Percentiles rank a stretch among this genome's conserved stretches.
phyloP scores from a whole-genome alignment of 2,329 filamentous ascomycete genomes.

The Trichocomaceae sp. region DNA sequence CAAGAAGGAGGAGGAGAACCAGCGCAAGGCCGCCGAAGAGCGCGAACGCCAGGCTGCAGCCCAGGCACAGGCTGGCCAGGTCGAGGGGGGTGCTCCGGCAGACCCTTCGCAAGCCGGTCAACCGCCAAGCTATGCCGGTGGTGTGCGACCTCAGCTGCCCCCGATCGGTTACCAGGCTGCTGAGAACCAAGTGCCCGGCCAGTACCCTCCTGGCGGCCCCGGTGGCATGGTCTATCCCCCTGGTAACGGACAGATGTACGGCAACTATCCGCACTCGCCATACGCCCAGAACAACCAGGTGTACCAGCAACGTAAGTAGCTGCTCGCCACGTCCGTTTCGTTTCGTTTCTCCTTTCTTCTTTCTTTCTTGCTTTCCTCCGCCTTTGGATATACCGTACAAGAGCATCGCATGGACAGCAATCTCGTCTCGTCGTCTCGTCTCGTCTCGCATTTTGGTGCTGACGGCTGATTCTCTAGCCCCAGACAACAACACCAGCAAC shows the following conservation, averaged over 20 bases:
- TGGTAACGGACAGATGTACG: slow-evolving; percentile 45
- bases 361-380: slow-evolving; percentile 4
- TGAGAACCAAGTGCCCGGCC: slow-evolving; percentile 48
- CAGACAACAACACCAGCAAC: slow-evolving; percentile 16
- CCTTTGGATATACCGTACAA: slow-evolving; percentile 12
- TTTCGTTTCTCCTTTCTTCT: slow-evolving; percentile 1
- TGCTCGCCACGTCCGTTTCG: slow-evolving; percentile 15
- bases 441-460: slow-evolving; percentile 21
- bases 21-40: slow-evolving; percentile 85
- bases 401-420: slow-evolving; percentile 16
- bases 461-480: slow-evolving; percentile 23
- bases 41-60: slow-evolving; percentile 62
- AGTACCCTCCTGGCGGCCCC: slow-evolving; percentile 58
- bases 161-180: slow-evolving; percentile 66
- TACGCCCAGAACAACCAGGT: slow-evolving; percentile 46
- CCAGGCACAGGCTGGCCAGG: slow-evolving; percentile 43
- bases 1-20: slow-evolving; percentile 96
- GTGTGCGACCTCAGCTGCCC: slow-evolving; percentile 60
- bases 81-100: slow-evolving; percentile 43
- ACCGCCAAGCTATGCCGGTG: slow-evolving; percentile 41
- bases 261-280: slow-evolving; percentile 46
- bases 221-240: slow-evolving; percentile 43
- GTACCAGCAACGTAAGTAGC: slow-evolving; percentile 46
- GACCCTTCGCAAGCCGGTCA: slow-evolving; percentile 42
- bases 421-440: neutral